These are phyloP conservation scores for Epichloe uncinata DNA, from an alignment of 2,329 filamentous ascomycete genomes.

Conservation along the genomic window DNA sequence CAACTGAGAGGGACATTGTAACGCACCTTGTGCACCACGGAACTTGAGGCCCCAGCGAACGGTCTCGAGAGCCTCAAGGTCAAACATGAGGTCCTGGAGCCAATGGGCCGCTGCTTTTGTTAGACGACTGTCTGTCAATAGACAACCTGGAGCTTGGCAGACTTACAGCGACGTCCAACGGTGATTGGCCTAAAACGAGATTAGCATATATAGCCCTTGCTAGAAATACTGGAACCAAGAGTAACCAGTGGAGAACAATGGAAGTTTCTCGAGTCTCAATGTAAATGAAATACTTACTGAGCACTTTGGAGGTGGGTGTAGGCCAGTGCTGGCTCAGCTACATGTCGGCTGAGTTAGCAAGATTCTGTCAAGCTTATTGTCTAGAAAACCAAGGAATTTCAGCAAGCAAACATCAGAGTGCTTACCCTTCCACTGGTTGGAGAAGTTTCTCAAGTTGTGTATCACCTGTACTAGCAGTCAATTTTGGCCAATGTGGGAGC, in stretches of 20 bases:
- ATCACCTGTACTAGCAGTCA: constrained; percentile 39
- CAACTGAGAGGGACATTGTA: constrained; percentile 4
- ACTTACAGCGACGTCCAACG: constrained; percentile 9
- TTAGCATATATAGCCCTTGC: not conserved
- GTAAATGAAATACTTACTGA: constrained; percentile 16
- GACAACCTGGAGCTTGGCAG: constrained; percentile 21
- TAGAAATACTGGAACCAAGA: too few species aligned
- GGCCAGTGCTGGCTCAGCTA: constrained; percentile 49
- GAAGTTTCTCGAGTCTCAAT: too few species aligned
- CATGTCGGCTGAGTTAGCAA: not conserved
- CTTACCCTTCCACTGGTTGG: constrained; percentile 53
- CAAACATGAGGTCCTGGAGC: constrained; percentile 52
- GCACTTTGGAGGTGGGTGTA: constrained; percentile 63
- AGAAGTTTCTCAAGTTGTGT: constrained; percentile 58
- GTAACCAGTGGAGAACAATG: not conserved
- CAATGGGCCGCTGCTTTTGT: constrained; percentile 39
- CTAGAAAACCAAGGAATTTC: not conserved
- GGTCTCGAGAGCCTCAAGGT: constrained; percentile 59
- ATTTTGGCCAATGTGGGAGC: too few species aligned
- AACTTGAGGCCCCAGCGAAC: constrained; percentile 58
- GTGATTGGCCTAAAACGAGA: constrained; percentile 8
- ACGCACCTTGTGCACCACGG: constrained; percentile 44
- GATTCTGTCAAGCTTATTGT: not conserved
- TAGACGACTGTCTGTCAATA: not conserved
- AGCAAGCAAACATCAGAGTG: constrained; percentile 3